phyloP scores from a whole-genome alignment of 192 early-diverging fungal genomes.

The Coemansia sp. region DNA sequence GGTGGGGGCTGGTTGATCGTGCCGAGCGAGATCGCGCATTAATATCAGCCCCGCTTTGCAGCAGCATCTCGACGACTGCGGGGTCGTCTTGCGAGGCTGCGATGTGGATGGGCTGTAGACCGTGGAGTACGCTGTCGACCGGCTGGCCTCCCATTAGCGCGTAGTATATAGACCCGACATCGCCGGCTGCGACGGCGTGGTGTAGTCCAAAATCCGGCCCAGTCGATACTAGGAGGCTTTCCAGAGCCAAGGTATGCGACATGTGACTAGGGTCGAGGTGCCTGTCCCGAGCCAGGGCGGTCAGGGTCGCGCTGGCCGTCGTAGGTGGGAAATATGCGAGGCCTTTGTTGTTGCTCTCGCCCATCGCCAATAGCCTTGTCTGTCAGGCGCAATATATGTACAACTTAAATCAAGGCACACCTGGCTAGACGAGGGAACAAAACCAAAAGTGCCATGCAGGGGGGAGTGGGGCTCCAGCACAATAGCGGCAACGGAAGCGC shows the following conservation, averaged over 20 bases:
- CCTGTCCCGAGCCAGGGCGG: not conserved
- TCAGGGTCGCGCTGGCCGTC: not conserved
- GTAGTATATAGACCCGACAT: conserved; percentile 49
- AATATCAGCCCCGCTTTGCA: conserved; percentile 69
- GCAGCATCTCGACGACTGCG: conserved; percentile 64
- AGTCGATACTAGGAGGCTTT: not conserved
- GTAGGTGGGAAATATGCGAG: not conserved
- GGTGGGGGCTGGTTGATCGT: not conserved
- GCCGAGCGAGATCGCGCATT: conserved; percentile 51
- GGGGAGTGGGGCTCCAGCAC: not conserved
- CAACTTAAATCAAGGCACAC: not conserved
- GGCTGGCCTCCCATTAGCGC: conserved; percentile 60
- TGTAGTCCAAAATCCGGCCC: conserved; percentile 41
- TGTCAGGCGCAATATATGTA: conserved; percentile 3
- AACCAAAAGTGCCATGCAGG: conserved; percentile 12
- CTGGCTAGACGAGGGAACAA: conserved; percentile 2
- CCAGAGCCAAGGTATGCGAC: not conserved
- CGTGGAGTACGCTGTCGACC: conserved; percentile 68
- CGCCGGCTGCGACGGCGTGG: conserved; percentile 37
- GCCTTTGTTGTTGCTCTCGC: conserved; percentile 19
- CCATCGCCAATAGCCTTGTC: conserved; percentile 9
- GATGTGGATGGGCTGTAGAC: conserved; percentile 68
- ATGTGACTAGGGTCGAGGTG: conserved; percentile 1
- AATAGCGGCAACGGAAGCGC: conserved; percentile 8
- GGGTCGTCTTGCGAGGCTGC: conserved; percentile 65